Base-by-base conservation (phyloP, 129 eudicot species). In the Tagetes erecta region DNA sequence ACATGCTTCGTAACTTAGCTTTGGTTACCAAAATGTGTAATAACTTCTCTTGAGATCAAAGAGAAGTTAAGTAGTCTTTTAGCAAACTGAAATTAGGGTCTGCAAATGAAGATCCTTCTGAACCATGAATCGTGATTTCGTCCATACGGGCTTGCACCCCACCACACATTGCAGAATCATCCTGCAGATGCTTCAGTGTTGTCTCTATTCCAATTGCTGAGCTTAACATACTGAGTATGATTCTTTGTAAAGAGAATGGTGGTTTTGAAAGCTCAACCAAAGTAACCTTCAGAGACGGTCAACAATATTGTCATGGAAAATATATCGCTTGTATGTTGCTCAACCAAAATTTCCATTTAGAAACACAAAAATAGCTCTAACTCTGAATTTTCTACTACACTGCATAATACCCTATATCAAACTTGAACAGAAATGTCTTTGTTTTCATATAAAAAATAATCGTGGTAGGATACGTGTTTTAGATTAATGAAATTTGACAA, bases 111-210 rank as follows among this genome's bases (percentile, higher is more conserved):
- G 87, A 49, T 60, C 86, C 85, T 47, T 85, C 89, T 35, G 86
- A 65, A 41, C 83, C 83, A 75, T 87, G 85, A 77, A 89, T 73
- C 82, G 85, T 84, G 70, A 87, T 87, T 13, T 89, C 88, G 5
- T 92, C 97, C 97, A 92, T 89, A 42, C 96, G 91, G 55, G 96
- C 96, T 81, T 92, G 93, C 41, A 92, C 84, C 55, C 90, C 95
- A 66, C 80, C 84, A 31, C 82, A 70, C 14, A 78, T 70, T 41
- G 83, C 82, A 76, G 76, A 62, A 3, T 82, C 87, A 75, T 85
- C 76, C 31, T 83, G 66, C 63, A 92, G 68, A 56, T 73, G 86
- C 71, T 83, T 86, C 60, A 91, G 55, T 39, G 91, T 80, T 31
- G 68, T 79, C 64, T 85, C 91, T 59, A 84, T 88, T 40, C 87